Base-by-base conservation (phyloP, 164 flowering plant species). In the Macadamia tetraphylla region DNA sequence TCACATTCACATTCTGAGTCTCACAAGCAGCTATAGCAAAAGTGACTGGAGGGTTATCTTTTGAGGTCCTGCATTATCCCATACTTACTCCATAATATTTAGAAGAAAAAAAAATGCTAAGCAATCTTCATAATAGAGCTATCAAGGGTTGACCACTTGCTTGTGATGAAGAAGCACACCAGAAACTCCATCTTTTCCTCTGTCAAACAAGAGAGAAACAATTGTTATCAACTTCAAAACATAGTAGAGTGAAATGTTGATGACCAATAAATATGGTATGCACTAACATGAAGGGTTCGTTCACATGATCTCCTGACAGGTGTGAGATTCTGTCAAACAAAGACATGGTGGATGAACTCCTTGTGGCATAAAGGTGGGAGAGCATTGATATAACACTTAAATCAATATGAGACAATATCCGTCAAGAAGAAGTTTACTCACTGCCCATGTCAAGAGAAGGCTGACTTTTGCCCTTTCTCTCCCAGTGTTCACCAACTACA, bases 131-230 rank as follows among this genome's bases (percentile, higher is more conserved):
- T 53, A 75, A 69, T 61, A 83, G 78, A 82, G 78, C 63, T 72
- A 79, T 42, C 69, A 86, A 78, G 84, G 86, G 75, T 83, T 77
- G 77, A 69, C 77, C 58, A 88, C 98, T 89, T 89, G 87, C 98
- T 87, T 88, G 91, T 94, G 98, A 91, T 94, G 94, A 66, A 94
- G 88, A 78, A 94, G 97, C 15, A 94, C 94, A 32, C 98, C 94
- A 23, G 91, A 83, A 63, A 94, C 98, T 67, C 97, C 96, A 82
- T 90, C 94, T 63, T 88, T 87, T 29, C 81, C 89, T 70, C 98
- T 94, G 69, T 73, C 29, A 71, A 66, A 77, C 13, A 70, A 78
- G 75, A 74, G 13, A 56, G 29, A 60, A 57, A 66, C 29, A 62
- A 56, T 29, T 59, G 23, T 59, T n/a, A 61, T 69, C 56, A 66